phyloP scores from a whole-genome alignment of 352 stramenopile genomes.

The Globisporangium takayamanum region DNA sequence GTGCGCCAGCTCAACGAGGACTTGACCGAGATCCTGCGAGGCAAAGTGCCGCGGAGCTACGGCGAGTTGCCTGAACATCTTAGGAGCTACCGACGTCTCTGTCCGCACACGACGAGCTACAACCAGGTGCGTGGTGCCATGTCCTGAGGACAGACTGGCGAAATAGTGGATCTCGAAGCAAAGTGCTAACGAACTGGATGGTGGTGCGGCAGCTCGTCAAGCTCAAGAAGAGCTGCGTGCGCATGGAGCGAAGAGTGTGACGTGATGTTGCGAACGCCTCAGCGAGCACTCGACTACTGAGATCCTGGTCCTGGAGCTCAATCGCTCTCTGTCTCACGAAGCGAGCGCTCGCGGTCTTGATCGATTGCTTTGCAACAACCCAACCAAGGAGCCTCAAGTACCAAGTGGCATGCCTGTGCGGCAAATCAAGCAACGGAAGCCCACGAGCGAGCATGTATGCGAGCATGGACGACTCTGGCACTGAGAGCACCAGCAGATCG shows the following conservation, averaged over 20 bases:
- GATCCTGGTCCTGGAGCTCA: too few species aligned
- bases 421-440: too few species aligned
- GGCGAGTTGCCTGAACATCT: slow-evolving; percentile 56
- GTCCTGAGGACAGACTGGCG: neutral
- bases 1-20: slow-evolving; percentile 57
- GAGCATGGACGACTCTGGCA: too few species aligned
- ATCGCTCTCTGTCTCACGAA: too few species aligned
- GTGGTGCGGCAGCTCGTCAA: slow-evolving; percentile 31
- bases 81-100: slow-evolving; percentile 59
- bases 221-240: slow-evolving; percentile 53
- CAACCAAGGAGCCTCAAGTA: too few species aligned
- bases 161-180: too few species aligned
- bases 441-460: too few species aligned
- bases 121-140: slow-evolving; percentile 31
- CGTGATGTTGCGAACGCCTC: neutral
- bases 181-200: neutral
- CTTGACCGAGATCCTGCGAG: slow-evolving; percentile 57
- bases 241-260: slow-evolving; percentile 17
- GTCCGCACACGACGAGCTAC: slow-evolving; percentile 59
- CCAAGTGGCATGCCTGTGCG: too few species aligned
- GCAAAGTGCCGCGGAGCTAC: slow-evolving; percentile 42
- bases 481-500: too few species aligned
- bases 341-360: too few species aligned
- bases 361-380: too few species aligned
- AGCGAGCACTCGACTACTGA: too few species aligned